phyloP scores from a whole-genome alignment of 352 stramenopile genomes.

The Globisporangium ultimum region DNA sequence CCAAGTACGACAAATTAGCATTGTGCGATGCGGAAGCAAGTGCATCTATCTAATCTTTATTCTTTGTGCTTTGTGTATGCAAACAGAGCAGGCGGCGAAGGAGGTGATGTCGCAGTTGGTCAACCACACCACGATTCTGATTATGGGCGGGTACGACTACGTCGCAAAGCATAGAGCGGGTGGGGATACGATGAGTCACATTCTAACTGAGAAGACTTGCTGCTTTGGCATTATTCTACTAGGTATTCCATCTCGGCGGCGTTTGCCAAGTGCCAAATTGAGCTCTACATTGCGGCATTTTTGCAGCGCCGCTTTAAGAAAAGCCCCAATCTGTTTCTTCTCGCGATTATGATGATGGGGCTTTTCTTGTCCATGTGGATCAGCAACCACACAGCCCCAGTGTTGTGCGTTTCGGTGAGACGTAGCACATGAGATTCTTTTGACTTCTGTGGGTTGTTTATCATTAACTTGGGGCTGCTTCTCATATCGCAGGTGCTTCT shows the following conservation, averaged over 20 bases:
- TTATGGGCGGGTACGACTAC: slow-evolving; percentile 79
- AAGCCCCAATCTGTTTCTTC: slow-evolving; percentile 84
- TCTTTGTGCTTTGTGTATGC: not conserved
- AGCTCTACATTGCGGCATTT: slow-evolving; percentile 88
- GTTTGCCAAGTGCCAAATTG: slow-evolving; percentile 91
- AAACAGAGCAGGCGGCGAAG: slow-evolving; percentile 72
- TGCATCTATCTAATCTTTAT: not conserved
- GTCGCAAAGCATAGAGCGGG: too few species aligned
- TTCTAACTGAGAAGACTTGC: not conserved
- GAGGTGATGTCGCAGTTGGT: slow-evolving; percentile 88
- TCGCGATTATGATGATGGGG: slow-evolving; percentile 93
- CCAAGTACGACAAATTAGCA: slow-evolving; percentile 43
- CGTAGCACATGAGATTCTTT: too few species aligned
- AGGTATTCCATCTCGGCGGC: slow-evolving; percentile 87
- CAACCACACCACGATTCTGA: slow-evolving; percentile 92
- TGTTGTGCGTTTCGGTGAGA: slow-evolving; percentile 88
- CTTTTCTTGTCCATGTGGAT: slow-evolving; percentile 93
- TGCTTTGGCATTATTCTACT: not conserved
- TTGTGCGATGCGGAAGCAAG: too few species aligned
- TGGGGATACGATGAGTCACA: slow-evolving; percentile 7
- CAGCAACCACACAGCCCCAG: slow-evolving; percentile 91
- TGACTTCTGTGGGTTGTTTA: too few species aligned
- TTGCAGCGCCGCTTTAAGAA: slow-evolving; percentile 89
- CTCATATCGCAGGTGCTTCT: slow-evolving; percentile 44
- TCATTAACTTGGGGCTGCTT: not conserved